These are phyloP conservation scores for Paraphoma sp. DNA, from an alignment of 2,329 filamentous ascomycete genomes.

Conservation along the genomic window DNA sequence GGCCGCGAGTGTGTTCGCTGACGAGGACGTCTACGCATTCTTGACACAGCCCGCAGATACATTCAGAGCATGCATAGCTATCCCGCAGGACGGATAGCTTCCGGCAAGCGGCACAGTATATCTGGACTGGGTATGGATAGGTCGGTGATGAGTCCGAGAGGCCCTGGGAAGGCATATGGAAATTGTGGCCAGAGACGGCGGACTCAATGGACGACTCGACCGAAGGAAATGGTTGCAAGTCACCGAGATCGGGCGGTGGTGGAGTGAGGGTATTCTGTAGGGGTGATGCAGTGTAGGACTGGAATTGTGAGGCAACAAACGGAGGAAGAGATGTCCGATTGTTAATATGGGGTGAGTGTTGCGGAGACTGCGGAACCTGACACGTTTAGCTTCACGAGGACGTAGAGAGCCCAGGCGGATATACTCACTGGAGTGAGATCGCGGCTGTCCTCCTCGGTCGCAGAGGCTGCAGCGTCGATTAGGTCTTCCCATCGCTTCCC, in stretches of 20 bases:
- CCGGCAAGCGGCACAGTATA: conserved; percentile 90
- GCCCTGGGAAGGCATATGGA: conserved; percentile 62
- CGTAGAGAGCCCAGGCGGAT: too few relatives aligned
- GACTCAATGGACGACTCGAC: conserved; percentile 79
- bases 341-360: conserved; percentile 59
- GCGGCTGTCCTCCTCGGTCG: conserved; percentile 86
- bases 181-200: conserved; percentile 74
- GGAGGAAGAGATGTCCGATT: conserved; percentile 67
- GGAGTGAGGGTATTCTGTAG: conserved; percentile 90
- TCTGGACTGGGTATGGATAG: conserved; percentile 67
- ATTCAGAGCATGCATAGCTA: conserved; percentile 94
- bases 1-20: conserved; percentile 72
- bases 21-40: conserved; percentile 85
- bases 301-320: conserved; percentile 58
- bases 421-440: conserved; percentile 83
- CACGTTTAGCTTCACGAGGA: conserved; percentile 24
- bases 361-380: conserved; percentile 58
- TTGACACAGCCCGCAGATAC: conserved; percentile 90
- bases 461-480: conserved; percentile 91
- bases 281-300: conserved; percentile 84
- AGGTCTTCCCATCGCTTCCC: conserved; percentile 96
- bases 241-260: conserved; percentile 60
- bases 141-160: conserved; percentile 67
- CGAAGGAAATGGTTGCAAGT: conserved; percentile 79
- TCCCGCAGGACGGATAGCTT: conserved; percentile 78